phyloP scores from a whole-genome alignment of 768 basidiomycete genomes.

The Macrocybe gigantea region DNA sequence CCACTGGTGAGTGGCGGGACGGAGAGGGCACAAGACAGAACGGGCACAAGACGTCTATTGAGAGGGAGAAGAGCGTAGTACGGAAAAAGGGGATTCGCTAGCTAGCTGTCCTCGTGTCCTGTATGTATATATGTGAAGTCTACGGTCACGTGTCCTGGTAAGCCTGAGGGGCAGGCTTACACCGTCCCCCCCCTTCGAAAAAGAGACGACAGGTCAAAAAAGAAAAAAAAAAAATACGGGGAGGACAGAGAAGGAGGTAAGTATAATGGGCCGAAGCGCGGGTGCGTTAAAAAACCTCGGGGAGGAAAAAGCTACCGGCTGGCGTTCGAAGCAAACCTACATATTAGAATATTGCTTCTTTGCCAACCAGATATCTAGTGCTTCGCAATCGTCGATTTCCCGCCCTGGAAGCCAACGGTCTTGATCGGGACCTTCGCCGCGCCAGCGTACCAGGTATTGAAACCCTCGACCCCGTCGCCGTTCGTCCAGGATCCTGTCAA shows the following conservation, averaged over 20 bases:
- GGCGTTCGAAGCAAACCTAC: not conserved
- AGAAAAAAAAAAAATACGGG: too few species aligned
- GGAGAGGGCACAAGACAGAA: too few species aligned
- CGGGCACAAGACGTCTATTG: too few species aligned
- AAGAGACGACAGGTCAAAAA: too few species aligned
- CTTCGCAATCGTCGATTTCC: slow-evolving; percentile 15
- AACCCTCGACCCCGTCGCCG: slow-evolving; percentile 11
- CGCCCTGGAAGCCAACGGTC: slow-evolving; percentile 18
- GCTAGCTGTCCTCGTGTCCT: too few species aligned
- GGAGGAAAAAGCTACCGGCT: slow-evolving; percentile 1
- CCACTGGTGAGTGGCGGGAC: too few species aligned
- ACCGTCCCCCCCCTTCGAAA: too few species aligned
- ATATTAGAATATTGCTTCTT: not conserved
- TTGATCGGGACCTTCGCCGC: slow-evolving; percentile 16
- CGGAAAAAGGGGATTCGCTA: too few species aligned
- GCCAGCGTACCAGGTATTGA: slow-evolving; percentile 25
- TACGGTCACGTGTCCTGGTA: too few species aligned
- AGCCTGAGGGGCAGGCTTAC: too few species aligned
- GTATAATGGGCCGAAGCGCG: not conserved
- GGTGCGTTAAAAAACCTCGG: slow-evolving; percentile 4
- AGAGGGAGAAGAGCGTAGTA: too few species aligned
- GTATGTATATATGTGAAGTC: too few species aligned
- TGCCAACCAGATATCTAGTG: slow-evolving; percentile 13
- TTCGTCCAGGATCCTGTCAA: slow-evolving; percentile 20
- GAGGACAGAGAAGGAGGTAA: slow-evolving; percentile 4